These are phyloP conservation scores for Deakozyma indianensis DNA, from an alignment of 805 yeast genomes.

Conservation along the genomic window DNA sequence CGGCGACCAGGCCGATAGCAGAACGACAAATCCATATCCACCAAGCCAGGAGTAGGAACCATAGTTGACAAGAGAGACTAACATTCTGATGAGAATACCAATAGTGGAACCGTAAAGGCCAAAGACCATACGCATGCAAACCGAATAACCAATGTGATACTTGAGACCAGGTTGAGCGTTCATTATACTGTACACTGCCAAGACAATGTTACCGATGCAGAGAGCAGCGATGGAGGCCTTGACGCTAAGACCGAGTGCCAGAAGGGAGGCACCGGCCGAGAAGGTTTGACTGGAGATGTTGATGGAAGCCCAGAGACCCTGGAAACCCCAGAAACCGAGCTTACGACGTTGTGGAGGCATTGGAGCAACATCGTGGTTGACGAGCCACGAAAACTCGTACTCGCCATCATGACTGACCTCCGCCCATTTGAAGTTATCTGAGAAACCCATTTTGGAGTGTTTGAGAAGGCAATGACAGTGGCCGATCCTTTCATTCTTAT, in stretches of 20 bases:
- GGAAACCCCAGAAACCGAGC: conserved; percentile 1
- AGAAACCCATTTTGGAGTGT: background rate
- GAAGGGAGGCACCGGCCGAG: conserved; percentile 31
- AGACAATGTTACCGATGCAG: conserved; percentile 26
- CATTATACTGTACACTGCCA: conserved; percentile 25
- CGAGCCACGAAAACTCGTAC: background rate
- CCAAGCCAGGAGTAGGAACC: background rate
- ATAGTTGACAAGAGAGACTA: conserved; percentile 21
- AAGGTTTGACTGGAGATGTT: conserved; percentile 32
- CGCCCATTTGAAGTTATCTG: background rate
- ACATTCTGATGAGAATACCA: conserved; percentile 31
- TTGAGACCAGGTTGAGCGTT: conserved; percentile 33
- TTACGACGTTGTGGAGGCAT: background rate
- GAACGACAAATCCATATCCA: conserved; percentile 22
- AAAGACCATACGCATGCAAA: conserved; percentile 29
- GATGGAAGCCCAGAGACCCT: conserved; percentile 10
- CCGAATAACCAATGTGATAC: conserved; percentile 35
- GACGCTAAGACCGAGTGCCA: conserved; percentile 31
- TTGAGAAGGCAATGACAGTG: background rate
- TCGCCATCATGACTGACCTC: conserved; percentile 1
- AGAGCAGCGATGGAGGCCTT: conserved; percentile 31
- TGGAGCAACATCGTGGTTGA: conserved; percentile 1
- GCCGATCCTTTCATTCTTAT: too few species aligned
- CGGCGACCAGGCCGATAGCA: conserved; percentile 13
- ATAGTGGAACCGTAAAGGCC: conserved; percentile 31